Conservation (phyloP, 768 basidiomycete species). For the Hirschioporus abietinus region DNA sequence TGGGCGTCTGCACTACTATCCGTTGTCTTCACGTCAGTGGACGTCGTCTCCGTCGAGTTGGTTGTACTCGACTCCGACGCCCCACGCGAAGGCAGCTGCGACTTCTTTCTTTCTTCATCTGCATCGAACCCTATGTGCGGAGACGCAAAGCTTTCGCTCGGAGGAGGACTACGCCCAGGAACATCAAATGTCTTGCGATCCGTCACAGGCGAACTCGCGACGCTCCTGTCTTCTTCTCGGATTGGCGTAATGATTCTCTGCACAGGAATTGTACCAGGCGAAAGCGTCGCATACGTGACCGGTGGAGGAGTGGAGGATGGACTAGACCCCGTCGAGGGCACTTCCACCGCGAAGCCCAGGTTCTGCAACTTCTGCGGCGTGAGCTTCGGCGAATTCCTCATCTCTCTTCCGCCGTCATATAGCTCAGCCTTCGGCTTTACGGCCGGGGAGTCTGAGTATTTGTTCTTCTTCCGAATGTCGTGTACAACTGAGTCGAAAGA, state of each 20-base stretch:
- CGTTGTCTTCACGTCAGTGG: background rate
- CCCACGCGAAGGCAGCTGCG: background rate
- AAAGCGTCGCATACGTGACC: conserved; percentile 6
- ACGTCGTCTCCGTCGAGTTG: background rate
- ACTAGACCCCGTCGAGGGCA: conserved; percentile 22
- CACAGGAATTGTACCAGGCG: conserved; percentile 5
- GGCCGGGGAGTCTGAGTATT: conserved; percentile 9
- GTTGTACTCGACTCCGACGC: background rate
- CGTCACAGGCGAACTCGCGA: background rate
- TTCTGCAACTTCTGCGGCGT: conserved; percentile 17
- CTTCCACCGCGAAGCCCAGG: conserved; percentile 28
- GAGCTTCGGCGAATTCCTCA: background rate
- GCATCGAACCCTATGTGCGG: background rate
- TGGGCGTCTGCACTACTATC: conserved; percentile 4
- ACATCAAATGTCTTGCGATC: background rate
- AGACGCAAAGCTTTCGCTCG: background rate
- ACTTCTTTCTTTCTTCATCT: background rate
- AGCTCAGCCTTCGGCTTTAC: conserved; percentile 4
- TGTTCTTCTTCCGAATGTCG: conserved; percentile 25
- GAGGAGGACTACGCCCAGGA: background rate
- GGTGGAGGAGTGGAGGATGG: conserved; percentile 15
- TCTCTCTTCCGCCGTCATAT: background rate
- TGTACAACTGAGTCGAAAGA: conserved; percentile 44
- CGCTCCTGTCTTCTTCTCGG: background rate
- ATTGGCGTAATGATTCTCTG: conserved; percentile 10